phyloP scores from a whole-genome alignment of 768 basidiomycete species.

The Neoboletus subvelutipes region DNA sequence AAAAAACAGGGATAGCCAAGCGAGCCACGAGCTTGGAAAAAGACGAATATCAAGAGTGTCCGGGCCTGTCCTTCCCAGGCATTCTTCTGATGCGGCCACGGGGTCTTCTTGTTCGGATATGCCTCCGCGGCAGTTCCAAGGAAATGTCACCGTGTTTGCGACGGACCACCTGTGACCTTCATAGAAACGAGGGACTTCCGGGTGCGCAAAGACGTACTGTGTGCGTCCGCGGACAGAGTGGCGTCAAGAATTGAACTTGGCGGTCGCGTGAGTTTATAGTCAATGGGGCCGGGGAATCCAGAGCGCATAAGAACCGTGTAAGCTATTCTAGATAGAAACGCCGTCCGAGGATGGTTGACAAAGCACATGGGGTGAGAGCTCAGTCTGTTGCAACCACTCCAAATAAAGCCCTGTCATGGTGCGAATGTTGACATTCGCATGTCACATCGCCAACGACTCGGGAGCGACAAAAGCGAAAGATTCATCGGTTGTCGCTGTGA shows the following conservation, averaged over 20 bases:
- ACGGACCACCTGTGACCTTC: neutral
- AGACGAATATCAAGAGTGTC: neutral
- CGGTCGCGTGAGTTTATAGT: neutral
- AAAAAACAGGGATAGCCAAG: neutral
- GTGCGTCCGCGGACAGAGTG: slow-evolving; percentile 19
- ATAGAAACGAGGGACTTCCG: slow-evolving; percentile 1
- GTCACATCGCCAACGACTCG: neutral
- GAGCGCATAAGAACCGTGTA: neutral
- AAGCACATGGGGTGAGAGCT: neutral
- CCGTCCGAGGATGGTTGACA: neutral
- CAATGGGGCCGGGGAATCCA: neutral
- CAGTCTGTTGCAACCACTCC: neutral
- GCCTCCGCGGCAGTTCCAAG: slow-evolving; percentile 3
- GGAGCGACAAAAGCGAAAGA: neutral
- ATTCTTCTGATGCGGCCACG: slow-evolving; percentile 1
- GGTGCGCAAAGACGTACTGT: neutral
- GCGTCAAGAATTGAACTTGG: neutral
- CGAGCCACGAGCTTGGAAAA: neutral
- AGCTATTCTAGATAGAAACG: neutral
- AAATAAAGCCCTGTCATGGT: neutral
- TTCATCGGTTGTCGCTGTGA: neutral
- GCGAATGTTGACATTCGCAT: neutral
- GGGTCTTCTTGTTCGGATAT: neutral
- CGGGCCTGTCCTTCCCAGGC: neutral
- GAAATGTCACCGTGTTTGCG: neutral